Percentiles rank a stretch among this genome's conserved stretches.
These are phyloP conservation scores for Stenogyne calaminthoides DNA, from an alignment of 305 asterid species.

Conservation along the genomic window DNA sequence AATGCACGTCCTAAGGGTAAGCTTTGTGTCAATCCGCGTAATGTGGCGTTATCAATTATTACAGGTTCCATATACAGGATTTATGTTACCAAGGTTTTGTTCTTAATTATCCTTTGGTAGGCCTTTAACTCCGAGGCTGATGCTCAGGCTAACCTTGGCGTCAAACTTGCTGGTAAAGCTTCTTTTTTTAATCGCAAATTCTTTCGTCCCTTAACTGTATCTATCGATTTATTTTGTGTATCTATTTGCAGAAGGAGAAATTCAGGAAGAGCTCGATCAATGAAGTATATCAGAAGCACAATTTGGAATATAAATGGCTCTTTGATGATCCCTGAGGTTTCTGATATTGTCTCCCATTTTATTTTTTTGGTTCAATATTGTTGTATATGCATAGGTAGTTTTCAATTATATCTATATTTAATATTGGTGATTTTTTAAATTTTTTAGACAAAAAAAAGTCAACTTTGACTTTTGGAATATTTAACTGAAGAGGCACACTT, in stretches of 20 bases:
- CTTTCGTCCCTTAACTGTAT: constrained; percentile 1
- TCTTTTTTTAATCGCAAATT: constrained; percentile 1
- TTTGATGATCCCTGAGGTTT: not conserved
- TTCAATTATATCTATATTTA: not conserved
- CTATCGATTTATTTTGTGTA: constrained; percentile 1
- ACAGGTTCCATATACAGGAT: not conserved
- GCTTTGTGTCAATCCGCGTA: constrained; percentile 20
- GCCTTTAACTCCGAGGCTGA: constrained; percentile 92
- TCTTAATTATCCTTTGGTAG: constrained; percentile 37
- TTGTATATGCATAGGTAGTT: constrained; percentile 17
- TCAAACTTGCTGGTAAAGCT: constrained; percentile 71
- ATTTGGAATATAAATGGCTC: not conserved
- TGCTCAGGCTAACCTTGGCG: constrained; percentile 92
- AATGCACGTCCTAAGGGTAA: constrained; percentile 78
- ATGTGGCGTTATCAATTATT: not conserved
- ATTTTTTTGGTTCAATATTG: not conserved
- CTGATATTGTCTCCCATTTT: not conserved
- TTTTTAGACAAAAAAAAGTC: not conserved
- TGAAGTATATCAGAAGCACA: constrained; percentile 9
- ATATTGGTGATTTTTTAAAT: not conserved
- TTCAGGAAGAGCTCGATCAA: constrained; percentile 64
- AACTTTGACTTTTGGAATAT: not conserved
- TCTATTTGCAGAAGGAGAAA: constrained; percentile 69
- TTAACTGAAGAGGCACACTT: not conserved
- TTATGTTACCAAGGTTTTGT: not conserved